Evolutionary conservation across 352 stramenopile species (phyloP).

Genomic region (Phytophthora litchii): DNA sequence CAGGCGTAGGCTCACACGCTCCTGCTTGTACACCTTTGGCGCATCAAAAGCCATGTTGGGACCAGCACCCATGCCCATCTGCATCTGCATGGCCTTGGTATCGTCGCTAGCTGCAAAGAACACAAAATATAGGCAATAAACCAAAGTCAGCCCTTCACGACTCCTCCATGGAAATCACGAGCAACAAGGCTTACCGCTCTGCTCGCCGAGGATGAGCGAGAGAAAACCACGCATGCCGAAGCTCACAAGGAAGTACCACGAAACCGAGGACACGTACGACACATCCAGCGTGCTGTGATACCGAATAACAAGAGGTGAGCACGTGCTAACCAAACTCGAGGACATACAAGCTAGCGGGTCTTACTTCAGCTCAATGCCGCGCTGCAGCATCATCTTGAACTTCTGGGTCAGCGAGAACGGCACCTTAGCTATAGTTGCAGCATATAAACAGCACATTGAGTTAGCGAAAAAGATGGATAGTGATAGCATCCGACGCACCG

Average conservation of each 20-base stretch:
- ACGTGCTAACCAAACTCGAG: background rate
- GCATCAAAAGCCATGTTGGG: conserved; percentile 91
- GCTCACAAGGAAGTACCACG: conserved; percentile 99
- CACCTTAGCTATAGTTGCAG: conserved; percentile 88
- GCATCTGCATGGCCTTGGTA: conserved; percentile 91
- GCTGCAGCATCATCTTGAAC: conserved; percentile 99
- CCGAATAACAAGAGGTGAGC: conserved; percentile 17
- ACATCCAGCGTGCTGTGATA: conserved; percentile 93
- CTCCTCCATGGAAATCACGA: background rate
- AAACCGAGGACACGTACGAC: conserved; percentile 97
- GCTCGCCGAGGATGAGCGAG: conserved; percentile 94
- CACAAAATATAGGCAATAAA: conserved; percentile 1
- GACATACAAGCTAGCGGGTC: background rate
- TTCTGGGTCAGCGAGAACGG: conserved; percentile 97
- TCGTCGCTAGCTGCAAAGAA: conserved; percentile 74
- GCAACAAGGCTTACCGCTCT: conserved; percentile 57
- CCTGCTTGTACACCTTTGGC: conserved; percentile 90
- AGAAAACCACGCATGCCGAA: conserved; percentile 98
- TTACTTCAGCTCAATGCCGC: conserved; percentile 94
- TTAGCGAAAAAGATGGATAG: conserved; percentile 1
- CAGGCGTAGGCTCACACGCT: conserved; percentile 82
- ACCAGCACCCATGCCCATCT: conserved; percentile 91
- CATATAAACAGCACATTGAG: background rate
- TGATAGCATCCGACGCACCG: conserved; percentile 41
- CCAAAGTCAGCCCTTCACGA: conserved; percentile 3